Evolutionary conservation across 768 basidiomycete genomes (phyloP).

Genomic region (Calvatia gigantea): DNA sequence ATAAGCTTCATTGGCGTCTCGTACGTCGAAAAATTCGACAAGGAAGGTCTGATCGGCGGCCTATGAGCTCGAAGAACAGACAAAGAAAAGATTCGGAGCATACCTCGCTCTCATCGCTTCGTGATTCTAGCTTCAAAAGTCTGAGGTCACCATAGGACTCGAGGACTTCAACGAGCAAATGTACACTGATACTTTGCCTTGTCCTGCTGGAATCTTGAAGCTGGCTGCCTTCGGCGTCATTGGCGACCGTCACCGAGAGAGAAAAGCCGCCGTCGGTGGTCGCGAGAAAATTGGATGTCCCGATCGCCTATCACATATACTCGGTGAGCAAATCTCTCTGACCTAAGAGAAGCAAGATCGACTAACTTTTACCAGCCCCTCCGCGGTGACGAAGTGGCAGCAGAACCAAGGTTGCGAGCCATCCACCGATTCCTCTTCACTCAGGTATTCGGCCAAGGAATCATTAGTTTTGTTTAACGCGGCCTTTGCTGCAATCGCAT

Average conservation of each 20-base stretch:
- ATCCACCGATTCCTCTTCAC: constrained; percentile 21
- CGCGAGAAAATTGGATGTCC: constrained; percentile 47
- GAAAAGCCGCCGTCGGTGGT: constrained; percentile 51
- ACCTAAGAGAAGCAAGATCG: constrained; percentile 7
- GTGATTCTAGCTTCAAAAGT: constrained; percentile 21
- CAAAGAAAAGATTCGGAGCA: constrained; percentile 3
- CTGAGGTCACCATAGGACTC: constrained; percentile 33
- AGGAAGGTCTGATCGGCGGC: constrained; percentile 35
- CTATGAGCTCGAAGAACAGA: background rate
- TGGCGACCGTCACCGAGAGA: constrained; percentile 36
- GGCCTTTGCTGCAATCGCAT: constrained; percentile 44
- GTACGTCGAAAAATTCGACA: constrained; percentile 68
- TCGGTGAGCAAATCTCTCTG: constrained; percentile 12
- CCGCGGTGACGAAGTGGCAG: constrained; percentile 42
- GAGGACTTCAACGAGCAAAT: constrained; percentile 15
- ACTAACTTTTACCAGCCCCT: constrained; percentile 43
- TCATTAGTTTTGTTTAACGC: constrained; percentile 30
- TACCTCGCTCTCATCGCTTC: constrained; percentile 23
- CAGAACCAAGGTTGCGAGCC: constrained; percentile 27
- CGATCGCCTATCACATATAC: constrained; percentile 42
- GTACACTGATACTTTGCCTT: constrained; percentile 19
- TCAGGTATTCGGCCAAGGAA: constrained; percentile 27
- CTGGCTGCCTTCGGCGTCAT: background rate
- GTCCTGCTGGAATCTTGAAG: background rate
- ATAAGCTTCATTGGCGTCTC: constrained; percentile 52